Evolutionary conservation across 345 rosid species (phyloP).

Genomic region (Eucalyptus polybractea): DNA sequence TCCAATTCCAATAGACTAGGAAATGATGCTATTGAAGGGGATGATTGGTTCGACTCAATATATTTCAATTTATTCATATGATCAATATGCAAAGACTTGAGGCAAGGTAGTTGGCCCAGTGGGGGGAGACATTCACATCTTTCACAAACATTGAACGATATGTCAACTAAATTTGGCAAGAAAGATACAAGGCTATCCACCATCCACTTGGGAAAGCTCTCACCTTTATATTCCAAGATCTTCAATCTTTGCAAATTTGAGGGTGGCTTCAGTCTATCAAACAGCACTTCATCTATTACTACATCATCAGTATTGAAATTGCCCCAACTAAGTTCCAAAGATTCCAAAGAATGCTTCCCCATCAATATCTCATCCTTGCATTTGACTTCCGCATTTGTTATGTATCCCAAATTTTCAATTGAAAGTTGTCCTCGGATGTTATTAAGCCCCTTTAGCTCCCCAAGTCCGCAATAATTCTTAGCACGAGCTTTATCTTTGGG

Average conservation of each 20-base stretch:
- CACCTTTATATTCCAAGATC: accelerated
- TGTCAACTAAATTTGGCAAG: too few relatives aligned
- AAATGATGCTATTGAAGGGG: too few relatives aligned
- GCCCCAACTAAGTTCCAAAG: accelerated
- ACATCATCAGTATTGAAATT: too few relatives aligned
- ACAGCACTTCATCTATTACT: not conserved
- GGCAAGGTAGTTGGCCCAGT: not conserved
- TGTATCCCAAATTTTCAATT: not conserved
- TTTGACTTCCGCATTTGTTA: accelerated
- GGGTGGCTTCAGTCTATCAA: not conserved
- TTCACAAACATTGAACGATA: not conserved
- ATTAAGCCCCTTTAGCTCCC: too few relatives aligned
- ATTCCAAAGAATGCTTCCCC: not conserved
- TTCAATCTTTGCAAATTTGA: accelerated
- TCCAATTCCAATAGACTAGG: accelerated
- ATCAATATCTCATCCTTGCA: not conserved
- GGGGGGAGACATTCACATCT: conserved; percentile 1
- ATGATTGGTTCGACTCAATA: too few relatives aligned
- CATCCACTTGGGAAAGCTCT: not conserved
- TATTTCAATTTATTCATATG: too few relatives aligned
- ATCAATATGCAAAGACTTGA: accelerated
- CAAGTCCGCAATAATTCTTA: too few relatives aligned
- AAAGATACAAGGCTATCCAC: not conserved
- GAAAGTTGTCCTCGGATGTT: too few relatives aligned
- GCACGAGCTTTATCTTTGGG: too few relatives aligned